Evolutionary conservation across 306 rosid species (phyloP).

Genomic region (Cicer chorassanicum): DNA sequence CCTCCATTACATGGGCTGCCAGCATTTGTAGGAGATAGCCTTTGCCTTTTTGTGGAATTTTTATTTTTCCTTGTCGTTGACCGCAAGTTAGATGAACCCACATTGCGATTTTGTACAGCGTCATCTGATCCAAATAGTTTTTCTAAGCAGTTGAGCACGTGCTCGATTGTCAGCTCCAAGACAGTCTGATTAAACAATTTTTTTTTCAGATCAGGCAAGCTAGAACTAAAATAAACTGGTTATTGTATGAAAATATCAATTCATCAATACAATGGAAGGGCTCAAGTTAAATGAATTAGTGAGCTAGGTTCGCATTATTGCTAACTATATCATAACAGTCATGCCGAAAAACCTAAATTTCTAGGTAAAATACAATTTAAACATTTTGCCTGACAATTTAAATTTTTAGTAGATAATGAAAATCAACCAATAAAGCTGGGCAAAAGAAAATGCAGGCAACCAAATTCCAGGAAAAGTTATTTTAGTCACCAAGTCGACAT

Average conservation of each 20-base stretch:
- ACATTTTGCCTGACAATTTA: not conserved
- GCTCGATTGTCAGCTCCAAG: conserved; percentile 66
- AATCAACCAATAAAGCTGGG: conserved; percentile 5
- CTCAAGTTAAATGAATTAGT: conserved; percentile 25
- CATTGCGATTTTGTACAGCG: conserved; percentile 39
- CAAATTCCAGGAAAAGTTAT: conserved; percentile 29
- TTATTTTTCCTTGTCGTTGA: conserved; percentile 47
- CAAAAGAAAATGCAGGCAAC: conserved; percentile 24
- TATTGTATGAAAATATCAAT: conserved; percentile 17
- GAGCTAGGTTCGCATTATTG: not conserved
- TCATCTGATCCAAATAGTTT: conserved; percentile 60
- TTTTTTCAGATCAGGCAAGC: conserved; percentile 32
- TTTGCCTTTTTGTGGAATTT: conserved; percentile 43
- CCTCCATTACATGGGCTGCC: conserved; percentile 51
- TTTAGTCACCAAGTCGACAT: conserved; percentile 8
- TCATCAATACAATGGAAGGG: conserved; percentile 1
- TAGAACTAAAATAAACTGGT: conserved; percentile 30
- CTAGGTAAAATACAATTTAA: conserved; percentile 23
- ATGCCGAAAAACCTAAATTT: conserved; percentile 16
- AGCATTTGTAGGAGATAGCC: conserved; percentile 45
- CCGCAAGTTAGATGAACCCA: conserved; percentile 43
- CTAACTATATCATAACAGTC: conserved; percentile 7
- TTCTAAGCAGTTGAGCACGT: conserved; percentile 63
- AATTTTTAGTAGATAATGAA: conserved; percentile 18
- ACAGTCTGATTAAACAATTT: conserved; percentile 49